phyloP scores from a whole-genome alignment of 2,329 filamentous ascomycete species.

The Arachnopeziza araneosa region DNA sequence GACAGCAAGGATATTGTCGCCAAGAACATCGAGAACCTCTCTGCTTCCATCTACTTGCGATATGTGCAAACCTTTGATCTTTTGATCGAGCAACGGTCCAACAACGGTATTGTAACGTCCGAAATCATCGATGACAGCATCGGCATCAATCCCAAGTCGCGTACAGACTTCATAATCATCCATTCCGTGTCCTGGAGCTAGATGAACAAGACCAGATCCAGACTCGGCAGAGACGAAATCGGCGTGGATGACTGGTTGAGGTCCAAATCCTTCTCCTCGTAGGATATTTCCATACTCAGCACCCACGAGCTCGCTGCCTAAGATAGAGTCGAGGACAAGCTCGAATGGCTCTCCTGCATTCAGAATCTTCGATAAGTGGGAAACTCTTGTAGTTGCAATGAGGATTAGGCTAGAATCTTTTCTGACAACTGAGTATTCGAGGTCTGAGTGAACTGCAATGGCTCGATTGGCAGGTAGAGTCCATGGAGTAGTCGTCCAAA shows the following conservation, averaged over 20 bases:
- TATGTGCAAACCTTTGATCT: slow-evolving; percentile 59
- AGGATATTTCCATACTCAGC: slow-evolving; percentile 68
- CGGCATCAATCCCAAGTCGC: slow-evolving; percentile 62
- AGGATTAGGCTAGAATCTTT: slow-evolving; percentile 56
- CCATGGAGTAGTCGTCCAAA: slow-evolving; percentile 99
- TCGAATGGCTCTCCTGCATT: slow-evolving; percentile 30
- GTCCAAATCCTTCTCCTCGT: slow-evolving; percentile 47
- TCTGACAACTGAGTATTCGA: slow-evolving; percentile 67
- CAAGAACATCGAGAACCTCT: slow-evolving; percentile 64
- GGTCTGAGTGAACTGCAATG: slow-evolving; percentile 71
- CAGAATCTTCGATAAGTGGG: slow-evolving; percentile 46
- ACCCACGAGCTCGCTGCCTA: slow-evolving; percentile 59
- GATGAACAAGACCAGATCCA: slow-evolving; percentile 92
- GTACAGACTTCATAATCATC: slow-evolving; percentile 88
- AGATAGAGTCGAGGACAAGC: slow-evolving; percentile 50
- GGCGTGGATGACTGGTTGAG: slow-evolving; percentile 71
- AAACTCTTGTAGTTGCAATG: slow-evolving; percentile 65
- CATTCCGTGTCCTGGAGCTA: slow-evolving; percentile 91
- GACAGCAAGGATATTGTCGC: slow-evolving; percentile 58
- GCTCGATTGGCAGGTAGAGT: slow-evolving; percentile 89
- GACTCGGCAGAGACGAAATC: slow-evolving; percentile 85
- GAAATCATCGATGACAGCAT: slow-evolving; percentile 77
- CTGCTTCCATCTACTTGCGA: slow-evolving; percentile 50
- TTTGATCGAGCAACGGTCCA: slow-evolving; percentile 61
- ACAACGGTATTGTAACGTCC: slow-evolving; percentile 78